Evolutionary conservation across 257 asterid species (phyloP).

Genomic region (Solanum chilense): DNA sequence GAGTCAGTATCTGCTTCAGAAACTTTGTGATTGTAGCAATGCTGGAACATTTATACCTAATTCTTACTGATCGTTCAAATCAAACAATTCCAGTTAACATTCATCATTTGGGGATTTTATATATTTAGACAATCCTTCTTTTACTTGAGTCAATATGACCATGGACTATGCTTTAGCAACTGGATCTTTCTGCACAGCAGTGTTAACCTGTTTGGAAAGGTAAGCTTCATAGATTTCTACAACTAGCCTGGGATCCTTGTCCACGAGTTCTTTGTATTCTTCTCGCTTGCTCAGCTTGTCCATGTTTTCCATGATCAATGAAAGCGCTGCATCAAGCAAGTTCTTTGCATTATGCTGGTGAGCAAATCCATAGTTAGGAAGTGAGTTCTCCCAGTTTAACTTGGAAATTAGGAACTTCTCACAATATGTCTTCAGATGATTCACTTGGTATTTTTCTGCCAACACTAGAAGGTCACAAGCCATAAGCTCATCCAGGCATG

Average conservation of each 20-base stretch:
- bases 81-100: neutral
- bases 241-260: constrained; percentile 73
- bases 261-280: constrained; percentile 68
- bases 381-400: constrained; percentile 69
- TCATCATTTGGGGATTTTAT: neutral
- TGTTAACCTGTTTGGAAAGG: constrained; percentile 66
- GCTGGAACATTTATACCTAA: neutral
- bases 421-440: constrained; percentile 67
- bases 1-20: neutral
- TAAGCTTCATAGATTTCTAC: constrained; percentile 73
- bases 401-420: constrained; percentile 64
- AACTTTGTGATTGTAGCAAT: neutral
- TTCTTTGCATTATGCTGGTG: constrained; percentile 65
- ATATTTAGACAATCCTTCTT: neutral
- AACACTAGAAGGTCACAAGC: constrained; percentile 71
- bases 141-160: neutral
- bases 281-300: constrained; percentile 56
- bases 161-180: constrained; percentile 14
- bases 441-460: constrained; percentile 83
- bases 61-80: neutral
- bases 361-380: constrained; percentile 62
- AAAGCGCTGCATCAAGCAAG: constrained; percentile 56
- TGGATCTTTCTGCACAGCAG: constrained; percentile 54
- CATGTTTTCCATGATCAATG: constrained; percentile 65
- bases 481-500: constrained; percentile 62